These are phyloP conservation scores for Anthracocystis panici-leucophaei DNA, from an alignment of 1,284 basidiomycete genomes.

Conservation along the genomic window DNA sequence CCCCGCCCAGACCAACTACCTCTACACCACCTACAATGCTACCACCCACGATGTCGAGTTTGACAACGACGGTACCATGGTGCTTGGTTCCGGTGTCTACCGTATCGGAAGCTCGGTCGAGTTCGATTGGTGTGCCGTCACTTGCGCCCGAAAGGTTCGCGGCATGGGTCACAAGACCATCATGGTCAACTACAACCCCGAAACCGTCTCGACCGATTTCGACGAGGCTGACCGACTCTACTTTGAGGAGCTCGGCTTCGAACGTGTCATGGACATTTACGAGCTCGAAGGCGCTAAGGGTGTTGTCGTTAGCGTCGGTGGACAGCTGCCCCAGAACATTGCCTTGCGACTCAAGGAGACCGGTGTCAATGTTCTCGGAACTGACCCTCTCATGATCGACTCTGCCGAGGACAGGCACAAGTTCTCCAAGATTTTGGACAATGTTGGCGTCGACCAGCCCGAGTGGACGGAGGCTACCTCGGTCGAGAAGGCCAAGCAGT, in stretches of 20 bases:
- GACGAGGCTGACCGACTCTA: slow-evolving; percentile 98
- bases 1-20: slow-evolving; percentile 98
- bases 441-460: slow-evolving; percentile 95
- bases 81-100: slow-evolving; percentile 98
- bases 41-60: slow-evolving; percentile 95
- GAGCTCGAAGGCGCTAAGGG: slow-evolving; percentile 93
- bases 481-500: slow-evolving; percentile 89
- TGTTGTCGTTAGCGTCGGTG: slow-evolving; percentile 95
- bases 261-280: slow-evolving; percentile 99
- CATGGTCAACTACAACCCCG: slow-evolving; percentile 99
- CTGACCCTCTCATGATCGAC: slow-evolving; percentile 94
- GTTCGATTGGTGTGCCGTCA: slow-evolving; percentile 99
- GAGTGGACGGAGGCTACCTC: slow-evolving; percentile 93
- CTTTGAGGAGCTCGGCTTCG: slow-evolving; percentile 97
- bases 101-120: slow-evolving; percentile 98
- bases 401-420: slow-evolving; percentile 99
- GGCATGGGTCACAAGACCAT: slow-evolving; percentile 93
- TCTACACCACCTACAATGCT: slow-evolving; percentile 99
- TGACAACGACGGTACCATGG: slow-evolving; percentile 97
- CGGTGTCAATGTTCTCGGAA: slow-evolving; percentile 93
- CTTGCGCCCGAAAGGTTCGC: slow-evolving; percentile 90
- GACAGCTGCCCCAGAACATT: slow-evolving; percentile 88
- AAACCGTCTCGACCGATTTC: slow-evolving; percentile 99
- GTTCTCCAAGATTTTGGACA: slow-evolving; percentile 95
- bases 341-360: slow-evolving; percentile 91